A percentile compares a stretch with the other conserved stretches of the same genome.
Evolutionary conservation across 164 flowering plant species (phyloP).

Genomic region (Litsea cubeba): DNA sequence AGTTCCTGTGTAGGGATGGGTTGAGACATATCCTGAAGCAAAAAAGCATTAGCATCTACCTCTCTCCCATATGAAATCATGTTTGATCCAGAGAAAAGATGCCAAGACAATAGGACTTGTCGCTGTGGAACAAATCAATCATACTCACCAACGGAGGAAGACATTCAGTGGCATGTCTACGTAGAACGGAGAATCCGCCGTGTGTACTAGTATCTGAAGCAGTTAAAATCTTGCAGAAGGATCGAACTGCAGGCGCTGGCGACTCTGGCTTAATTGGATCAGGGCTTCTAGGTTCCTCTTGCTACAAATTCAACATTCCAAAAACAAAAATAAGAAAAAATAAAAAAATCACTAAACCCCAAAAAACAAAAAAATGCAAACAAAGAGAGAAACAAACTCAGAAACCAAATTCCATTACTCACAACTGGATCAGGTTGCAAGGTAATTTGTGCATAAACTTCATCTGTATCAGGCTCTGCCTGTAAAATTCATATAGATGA

Average conservation of each 20-base stretch:
- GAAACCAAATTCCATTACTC: conserved; percentile 18
- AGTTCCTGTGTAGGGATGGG: conserved; percentile 72
- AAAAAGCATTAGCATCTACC: background rate
- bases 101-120: background rate
- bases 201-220: conserved; percentile 98
- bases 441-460: conserved; percentile 80
- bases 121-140: background rate
- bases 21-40: conserved; percentile 62
- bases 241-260: conserved; percentile 44
- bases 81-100: background rate
- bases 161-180: conserved; percentile 90
- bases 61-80: background rate
- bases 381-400: background rate
- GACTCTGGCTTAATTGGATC: conserved; percentile 46
- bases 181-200: conserved; percentile 93
- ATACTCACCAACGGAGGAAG: conserved; percentile 68
- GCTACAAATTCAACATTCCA: conserved; percentile 29
- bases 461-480: conserved; percentile 88
- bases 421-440: conserved; percentile 65
- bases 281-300: conserved; percentile 55
- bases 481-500: conserved; percentile 22
- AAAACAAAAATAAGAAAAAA: background rate
- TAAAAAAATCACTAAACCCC: background rate
- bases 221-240: conserved; percentile 83
- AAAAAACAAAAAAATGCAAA: background rate